Evolutionary conservation across 768 basidiomycete species (phyloP).

Genomic region (Suillus placidus): DNA sequence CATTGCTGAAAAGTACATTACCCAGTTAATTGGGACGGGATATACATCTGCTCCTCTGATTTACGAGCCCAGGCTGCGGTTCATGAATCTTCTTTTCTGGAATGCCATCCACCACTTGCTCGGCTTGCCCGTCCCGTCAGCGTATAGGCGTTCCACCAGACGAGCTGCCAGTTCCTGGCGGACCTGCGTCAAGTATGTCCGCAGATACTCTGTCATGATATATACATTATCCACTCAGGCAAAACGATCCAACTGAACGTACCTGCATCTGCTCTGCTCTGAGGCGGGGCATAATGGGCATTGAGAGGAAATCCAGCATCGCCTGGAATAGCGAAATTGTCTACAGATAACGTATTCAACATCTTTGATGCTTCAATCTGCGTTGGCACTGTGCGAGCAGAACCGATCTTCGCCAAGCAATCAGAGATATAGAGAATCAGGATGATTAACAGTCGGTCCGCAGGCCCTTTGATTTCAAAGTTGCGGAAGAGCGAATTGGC

Average conservation of each 20-base stretch:
- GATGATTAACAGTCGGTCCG: slow-evolving; percentile 94
- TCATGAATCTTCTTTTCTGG: slow-evolving; percentile 97
- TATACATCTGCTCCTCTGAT: slow-evolving; percentile 8
- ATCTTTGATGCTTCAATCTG: slow-evolving; percentile 87
- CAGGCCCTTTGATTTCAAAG: slow-evolving; percentile 99
- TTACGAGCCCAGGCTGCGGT: slow-evolving; percentile 79
- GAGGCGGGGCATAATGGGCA: slow-evolving; percentile 84
- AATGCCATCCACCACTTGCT: slow-evolving; percentile 99
- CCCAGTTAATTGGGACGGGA: slow-evolving; percentile 18
- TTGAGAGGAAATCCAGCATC: slow-evolving; percentile 95
- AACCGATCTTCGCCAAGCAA: slow-evolving; percentile 89
- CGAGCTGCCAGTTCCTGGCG: slow-evolving; percentile 90
- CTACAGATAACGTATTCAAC: slow-evolving; percentile 91
- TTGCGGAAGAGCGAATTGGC: slow-evolving; percentile 99
- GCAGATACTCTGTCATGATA: slow-evolving; percentile 69
- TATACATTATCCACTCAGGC: slow-evolving; percentile 12
- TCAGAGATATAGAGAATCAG: slow-evolving; percentile 98
- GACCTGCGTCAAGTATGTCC: slow-evolving; percentile 89
- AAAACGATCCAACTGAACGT: slow-evolving; percentile 24
- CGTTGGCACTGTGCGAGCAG: slow-evolving; percentile 63
- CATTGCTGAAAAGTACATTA: slow-evolving; percentile 26
- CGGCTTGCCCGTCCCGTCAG: slow-evolving; percentile 90
- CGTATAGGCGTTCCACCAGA: slow-evolving; percentile 86
- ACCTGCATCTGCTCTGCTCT: slow-evolving; percentile 82
- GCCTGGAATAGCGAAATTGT: slow-evolving; percentile 91